phyloP scores from a whole-genome alignment of 2,329 filamentous ascomycete species.

The Trichoderma harzianum region DNA sequence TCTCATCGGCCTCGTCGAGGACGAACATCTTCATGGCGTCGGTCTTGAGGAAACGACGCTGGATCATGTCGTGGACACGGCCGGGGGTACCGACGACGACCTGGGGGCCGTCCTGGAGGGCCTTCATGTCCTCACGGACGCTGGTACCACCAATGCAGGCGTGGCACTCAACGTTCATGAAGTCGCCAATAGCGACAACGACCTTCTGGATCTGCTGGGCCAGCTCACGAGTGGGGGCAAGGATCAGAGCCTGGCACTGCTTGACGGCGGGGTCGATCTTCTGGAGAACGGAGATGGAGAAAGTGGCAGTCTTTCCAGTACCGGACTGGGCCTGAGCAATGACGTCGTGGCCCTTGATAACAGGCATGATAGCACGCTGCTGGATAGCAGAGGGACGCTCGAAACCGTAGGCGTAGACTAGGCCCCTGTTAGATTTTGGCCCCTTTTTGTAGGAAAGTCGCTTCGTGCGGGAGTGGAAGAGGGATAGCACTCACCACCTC shows the following conservation, averaged over 20 bases:
- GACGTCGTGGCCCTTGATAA: conserved; percentile 99
- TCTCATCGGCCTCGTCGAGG: conserved; percentile 98
- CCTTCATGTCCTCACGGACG: conserved; percentile 98
- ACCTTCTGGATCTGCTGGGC: conserved; percentile 99
- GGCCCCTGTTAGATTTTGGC: conserved; percentile 24
- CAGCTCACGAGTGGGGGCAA: conserved; percentile 96
- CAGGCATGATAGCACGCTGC: conserved; percentile 99
- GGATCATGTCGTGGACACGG: conserved; percentile 99
- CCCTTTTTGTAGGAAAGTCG: neutral
- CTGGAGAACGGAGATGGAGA: conserved; percentile 98
- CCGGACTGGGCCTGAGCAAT: conserved; percentile 99
- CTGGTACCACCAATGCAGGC: conserved; percentile 98
- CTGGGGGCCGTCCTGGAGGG: conserved; percentile 91
- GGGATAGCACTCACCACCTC: conserved; percentile 61
- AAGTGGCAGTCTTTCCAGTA: conserved; percentile 99
- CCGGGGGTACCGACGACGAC: conserved; percentile 97
- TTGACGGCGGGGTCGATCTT: conserved; percentile 95
- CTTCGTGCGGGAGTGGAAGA: conserved; percentile 16
- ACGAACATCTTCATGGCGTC: conserved; percentile 99
- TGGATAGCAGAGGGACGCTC: conserved; percentile 99
- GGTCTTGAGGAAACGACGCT: conserved; percentile 94
- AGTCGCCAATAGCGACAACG: conserved; percentile 89
- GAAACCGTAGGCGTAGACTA: conserved; percentile 98
- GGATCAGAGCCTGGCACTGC: conserved; percentile 96
- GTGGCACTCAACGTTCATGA: conserved; percentile 99